A percentile compares a stretch with the other conserved stretches of the same genome.
phyloP scores from a whole-genome alignment of 192 early-diverging fungal genomes.

The Endogone sp. region DNA sequence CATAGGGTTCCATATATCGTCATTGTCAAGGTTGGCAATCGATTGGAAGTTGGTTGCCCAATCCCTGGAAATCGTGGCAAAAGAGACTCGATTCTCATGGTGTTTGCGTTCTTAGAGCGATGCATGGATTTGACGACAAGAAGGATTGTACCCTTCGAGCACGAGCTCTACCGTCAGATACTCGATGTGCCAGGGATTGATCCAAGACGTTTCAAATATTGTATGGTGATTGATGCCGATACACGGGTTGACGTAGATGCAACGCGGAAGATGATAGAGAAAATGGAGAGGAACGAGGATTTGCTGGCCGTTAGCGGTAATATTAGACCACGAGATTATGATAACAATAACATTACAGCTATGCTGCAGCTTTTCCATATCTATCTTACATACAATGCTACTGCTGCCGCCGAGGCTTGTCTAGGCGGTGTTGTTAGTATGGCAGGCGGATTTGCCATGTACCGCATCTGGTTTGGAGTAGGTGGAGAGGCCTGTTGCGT shows the following conservation, averaged over 20 bases:
- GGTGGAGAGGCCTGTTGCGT: conserved; percentile 19
- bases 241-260: conserved; percentile 58
- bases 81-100: conserved; percentile 82
- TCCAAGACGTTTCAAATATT: conserved; percentile 59
- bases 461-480: conserved; percentile 53
- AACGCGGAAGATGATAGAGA: conserved; percentile 43
- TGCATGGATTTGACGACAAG: conserved; percentile 54
- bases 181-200: conserved; percentile 59
- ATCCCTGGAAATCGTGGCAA: conserved; percentile 77
- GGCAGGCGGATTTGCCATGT: conserved; percentile 66
- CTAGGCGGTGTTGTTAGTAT: conserved; percentile 60
- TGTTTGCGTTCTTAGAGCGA: conserved; percentile 81
- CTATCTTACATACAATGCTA: conserved; percentile 58
- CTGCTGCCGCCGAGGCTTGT: conserved; percentile 62
- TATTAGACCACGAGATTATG: conserved; percentile 62
- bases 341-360: conserved; percentile 48
- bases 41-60: conserved; percentile 30
- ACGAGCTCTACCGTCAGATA: conserved; percentile 64
- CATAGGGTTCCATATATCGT: conserved; percentile 56
- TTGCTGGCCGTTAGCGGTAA: conserved; percentile 65
- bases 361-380: conserved; percentile 70
- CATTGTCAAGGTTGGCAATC: conserved; percentile 61
- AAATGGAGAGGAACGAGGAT: conserved; percentile 49
- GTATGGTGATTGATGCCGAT: conserved; percentile 65
- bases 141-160: conserved; percentile 63